Percentiles rank a stretch among this genome's conserved stretches.
Evolutionary conservation across 202 grass and related monocot species (phyloP).

Genomic region (Eragrostis tef): DNA sequence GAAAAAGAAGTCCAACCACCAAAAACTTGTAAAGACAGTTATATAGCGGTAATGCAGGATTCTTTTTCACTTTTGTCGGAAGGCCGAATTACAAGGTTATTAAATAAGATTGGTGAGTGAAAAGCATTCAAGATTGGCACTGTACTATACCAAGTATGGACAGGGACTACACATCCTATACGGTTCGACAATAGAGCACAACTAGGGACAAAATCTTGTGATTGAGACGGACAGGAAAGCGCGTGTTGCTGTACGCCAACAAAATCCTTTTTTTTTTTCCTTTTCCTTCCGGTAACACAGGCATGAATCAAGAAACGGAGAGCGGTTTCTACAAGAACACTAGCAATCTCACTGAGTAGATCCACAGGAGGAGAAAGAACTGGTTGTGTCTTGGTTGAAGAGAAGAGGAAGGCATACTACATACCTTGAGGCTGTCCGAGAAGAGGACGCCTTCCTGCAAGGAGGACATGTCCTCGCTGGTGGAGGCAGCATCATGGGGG

Average conservation of each 20-base stretch:
- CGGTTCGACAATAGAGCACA: constrained; percentile 23
- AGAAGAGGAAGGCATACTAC: neutral
- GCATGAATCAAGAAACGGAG: constrained; percentile 26
- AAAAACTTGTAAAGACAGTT: constrained; percentile 38
- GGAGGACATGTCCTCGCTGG: constrained; percentile 62
- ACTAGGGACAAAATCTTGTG: constrained; percentile 49
- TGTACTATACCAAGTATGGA: constrained; percentile 13
- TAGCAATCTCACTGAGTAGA: neutral
- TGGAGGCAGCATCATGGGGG: constrained; percentile 51
- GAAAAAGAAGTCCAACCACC: neutral
- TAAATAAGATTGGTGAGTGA: neutral
- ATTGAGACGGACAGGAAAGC: constrained; percentile 49
- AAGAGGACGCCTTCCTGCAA: constrained; percentile 79
- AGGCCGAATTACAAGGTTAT: constrained; percentile 1
- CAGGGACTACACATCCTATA: constrained; percentile 18
- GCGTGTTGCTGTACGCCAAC: neutral
- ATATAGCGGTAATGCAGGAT: constrained; percentile 13
- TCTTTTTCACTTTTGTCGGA: constrained; percentile 12
- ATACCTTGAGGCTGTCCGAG: constrained; percentile 86
- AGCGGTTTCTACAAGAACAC: constrained; percentile 20
- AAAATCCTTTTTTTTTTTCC: neutral
- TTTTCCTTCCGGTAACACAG: neutral
- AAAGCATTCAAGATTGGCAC: constrained; percentile 2
- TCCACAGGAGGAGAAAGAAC: constrained; percentile 32
- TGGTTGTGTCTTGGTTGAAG: neutral